Conservation (phyloP, 179 eudicot genomes). For the Silene vulgaris region DNA sequence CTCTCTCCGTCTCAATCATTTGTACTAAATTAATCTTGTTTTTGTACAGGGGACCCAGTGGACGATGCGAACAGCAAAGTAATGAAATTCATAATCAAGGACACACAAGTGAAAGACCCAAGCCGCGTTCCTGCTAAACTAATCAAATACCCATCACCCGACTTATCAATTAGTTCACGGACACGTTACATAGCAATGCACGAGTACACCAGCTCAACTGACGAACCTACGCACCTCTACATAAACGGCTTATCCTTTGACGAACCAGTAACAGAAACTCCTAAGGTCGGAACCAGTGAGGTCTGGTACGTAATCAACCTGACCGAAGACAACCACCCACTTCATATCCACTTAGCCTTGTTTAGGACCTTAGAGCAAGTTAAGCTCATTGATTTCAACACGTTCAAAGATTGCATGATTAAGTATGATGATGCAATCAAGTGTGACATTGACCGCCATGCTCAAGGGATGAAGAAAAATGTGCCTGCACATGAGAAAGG, state of each 20-base stretch:
- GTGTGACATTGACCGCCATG: slow-evolving; percentile 46
- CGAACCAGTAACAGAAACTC: slow-evolving; percentile 60
- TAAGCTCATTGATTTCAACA: slow-evolving; percentile 36
- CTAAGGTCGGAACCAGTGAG: slow-evolving; percentile 62
- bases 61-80: slow-evolving; percentile 58
- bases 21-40: too few relatives aligned
- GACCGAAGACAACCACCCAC: slow-evolving; percentile 83
- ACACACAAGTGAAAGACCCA: slow-evolving; percentile 28
- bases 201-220: slow-evolving; percentile 62
- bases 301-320: slow-evolving; percentile 79
- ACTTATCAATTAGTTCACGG: slow-evolving; percentile 31
- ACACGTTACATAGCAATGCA: slow-evolving; percentile 67
- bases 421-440: slow-evolving; percentile 48
- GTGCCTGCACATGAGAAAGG: slow-evolving; percentile 63
- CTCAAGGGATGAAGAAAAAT: slow-evolving; percentile 39
- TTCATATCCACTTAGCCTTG: slow-evolving; percentile 63
- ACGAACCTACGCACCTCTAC: slow-evolving; percentile 68
- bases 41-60: slow-evolving; percentile 48
- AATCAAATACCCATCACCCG: slow-evolving; percentile 47
- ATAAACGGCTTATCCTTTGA: slow-evolving; percentile 59
- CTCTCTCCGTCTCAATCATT: too few relatives aligned
- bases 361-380: slow-evolving; percentile 52
- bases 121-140: slow-evolving; percentile 35
- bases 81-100: slow-evolving; percentile 63
- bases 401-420: slow-evolving; percentile 58